Evolutionary conservation across 1,139 yeast genomes (phyloP), one percentile per base, ranked within the genome.

Genomic region (Geotrichum australiense): DNA sequence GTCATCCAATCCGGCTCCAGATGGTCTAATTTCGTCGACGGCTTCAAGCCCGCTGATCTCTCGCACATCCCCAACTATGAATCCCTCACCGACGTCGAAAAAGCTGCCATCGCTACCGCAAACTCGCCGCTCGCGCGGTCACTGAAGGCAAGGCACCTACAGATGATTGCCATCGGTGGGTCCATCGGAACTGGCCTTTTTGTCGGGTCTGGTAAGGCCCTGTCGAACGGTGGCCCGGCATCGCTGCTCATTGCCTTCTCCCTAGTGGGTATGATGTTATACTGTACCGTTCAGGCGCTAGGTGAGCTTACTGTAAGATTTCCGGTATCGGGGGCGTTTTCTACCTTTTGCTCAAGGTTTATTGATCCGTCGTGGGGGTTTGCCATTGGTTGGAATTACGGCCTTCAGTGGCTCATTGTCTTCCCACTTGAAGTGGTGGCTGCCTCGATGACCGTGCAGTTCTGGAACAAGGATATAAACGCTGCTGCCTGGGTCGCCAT

Each of bases 351-450:
- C 3, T 53, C 66, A 10, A 65, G 82, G 41, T 78, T 78, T 52
- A 63, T 78, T 33, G 83, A 77, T 51, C 79, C 80, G 18, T 68
- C 79, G 34, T 70, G 78, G 73, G 83, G 84, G 48, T 84, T 84
- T 60, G 82, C 94, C 23, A 76, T 82, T 57, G 86, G 86, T 39
- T 80, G 87, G 85, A 81, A 79, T 58, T 83, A 83, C 59, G 81
- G 79, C 43, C 58, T 82, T 53, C 84, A 79, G 66, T 83, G 91
- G 89, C 61, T 82, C 35, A 72, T 80, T 47, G 80, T 80, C 20
- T 63, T 82, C 47, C 91, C 94, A 0, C 65, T 82, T 46, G 94
- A 83, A 56, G 61, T 84, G 49, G 83, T 80, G 35, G 85, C 93
- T 19, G 84, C 89, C 2, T 71, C 89, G 1, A 73, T 81, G 63